These are phyloP conservation scores for Ceratobasidium sp. DNA, from an alignment of 1,284 basidiomycete genomes.

Conservation along the genomic window DNA sequence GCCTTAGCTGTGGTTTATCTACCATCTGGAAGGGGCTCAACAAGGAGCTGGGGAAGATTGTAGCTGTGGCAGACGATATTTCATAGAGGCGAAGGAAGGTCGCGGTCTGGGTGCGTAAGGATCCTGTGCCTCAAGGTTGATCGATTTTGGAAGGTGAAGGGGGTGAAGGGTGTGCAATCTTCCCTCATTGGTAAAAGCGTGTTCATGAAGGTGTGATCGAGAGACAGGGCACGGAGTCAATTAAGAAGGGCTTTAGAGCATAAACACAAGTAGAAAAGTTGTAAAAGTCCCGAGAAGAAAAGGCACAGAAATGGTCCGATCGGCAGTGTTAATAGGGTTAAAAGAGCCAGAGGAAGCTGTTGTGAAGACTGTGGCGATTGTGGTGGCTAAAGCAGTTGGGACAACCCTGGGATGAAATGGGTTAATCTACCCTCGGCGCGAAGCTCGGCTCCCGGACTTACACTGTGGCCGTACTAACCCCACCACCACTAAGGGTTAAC, in stretches of 20 bases:
- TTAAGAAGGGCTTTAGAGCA: background rate
- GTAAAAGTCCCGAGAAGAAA: conserved; percentile 22
- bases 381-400: conserved; percentile 31
- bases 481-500: conserved; percentile 24
- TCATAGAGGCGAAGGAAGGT: background rate
- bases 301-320: conserved; percentile 3
- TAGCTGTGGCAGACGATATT: background rate
- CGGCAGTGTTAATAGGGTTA: conserved; percentile 32
- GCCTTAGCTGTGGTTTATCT: background rate
- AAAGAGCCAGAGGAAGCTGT: conserved; percentile 33
- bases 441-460: conserved; percentile 20
- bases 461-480: conserved; percentile 15
- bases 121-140: background rate
- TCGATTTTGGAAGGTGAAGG: background rate
- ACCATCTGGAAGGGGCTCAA: background rate
- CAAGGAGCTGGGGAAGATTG: background rate
- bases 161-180: background rate
- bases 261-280: conserved; percentile 2
- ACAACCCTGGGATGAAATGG: conserved; percentile 25
- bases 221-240: conserved; percentile 5
- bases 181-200: conserved; percentile 21
- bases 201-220: conserved; percentile 10
- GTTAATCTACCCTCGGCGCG: conserved; percentile 7
- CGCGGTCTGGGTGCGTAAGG: background rate
- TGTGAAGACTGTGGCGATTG: conserved; percentile 37